Base-by-base conservation (phyloP, 1,284 basidiomycete species). In the Melampsora larici-populina region DNA sequence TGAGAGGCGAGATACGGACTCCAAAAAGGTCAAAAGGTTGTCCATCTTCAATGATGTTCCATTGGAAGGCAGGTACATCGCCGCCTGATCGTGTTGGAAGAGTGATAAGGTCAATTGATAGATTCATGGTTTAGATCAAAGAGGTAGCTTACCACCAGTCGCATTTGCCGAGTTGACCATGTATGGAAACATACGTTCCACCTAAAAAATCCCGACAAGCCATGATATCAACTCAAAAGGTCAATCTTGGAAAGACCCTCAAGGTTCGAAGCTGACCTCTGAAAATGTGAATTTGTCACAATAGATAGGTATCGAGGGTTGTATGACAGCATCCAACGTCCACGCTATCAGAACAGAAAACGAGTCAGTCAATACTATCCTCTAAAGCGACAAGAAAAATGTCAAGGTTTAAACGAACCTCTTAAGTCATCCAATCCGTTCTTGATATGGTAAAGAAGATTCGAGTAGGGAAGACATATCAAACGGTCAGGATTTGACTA, bases 401-500 rank as follows among this genome's bases (percentile, higher is more conserved):
- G n/a, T n/a, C n/a, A n/a, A n/a, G n/a, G n/a, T n/a, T n/a, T n/a
- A n/a, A 31, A 81, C 84, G 79, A 80, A 90, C 90, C 89, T 86
- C 91, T 86, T 48, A 93, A 85, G 82, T 93, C 92, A 84, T 93
- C 91, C 76, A 93, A 82, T 4, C 92, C 92, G 81, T 92, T 92
- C 86, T 73, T 26, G 4, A 6, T 5, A 58, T 21, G 51, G 6
- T 26, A n/a, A n/a, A n/a, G n/a, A n/a, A n/a, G n/a, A n/a, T n/a
- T n/a, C n/a, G n/a, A n/a, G n/a, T n/a, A n/a, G n/a, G n/a, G n/a
- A n/a, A n/a, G n/a, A n/a, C n/a, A n/a, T n/a, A n/a, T n/a, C n/a
- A n/a, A n/a, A n/a, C n/a, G n/a, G n/a, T n/a, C n/a, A 63, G 7
- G 31, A 63, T 24, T 17, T 18, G 43, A n/a, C n/a, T n/a, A n/a